Conservation (phyloP, 2,329 filamentous ascomycete species). For the Cladosporium sp. region DNA sequence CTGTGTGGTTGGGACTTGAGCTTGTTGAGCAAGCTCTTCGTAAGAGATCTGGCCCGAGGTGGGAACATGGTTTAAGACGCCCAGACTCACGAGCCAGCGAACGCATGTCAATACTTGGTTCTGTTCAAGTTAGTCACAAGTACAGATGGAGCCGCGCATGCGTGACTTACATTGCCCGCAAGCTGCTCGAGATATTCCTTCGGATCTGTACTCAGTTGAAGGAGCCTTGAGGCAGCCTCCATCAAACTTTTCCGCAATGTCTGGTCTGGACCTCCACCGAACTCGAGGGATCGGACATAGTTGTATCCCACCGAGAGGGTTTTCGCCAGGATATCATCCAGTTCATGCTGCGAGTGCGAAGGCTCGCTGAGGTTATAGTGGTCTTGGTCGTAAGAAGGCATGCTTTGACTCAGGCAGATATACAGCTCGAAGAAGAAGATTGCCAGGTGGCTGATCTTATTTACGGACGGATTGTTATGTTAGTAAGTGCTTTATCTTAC, state of each 20-base stretch:
- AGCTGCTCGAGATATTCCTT: slow-evolving; percentile 26
- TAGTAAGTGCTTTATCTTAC: too few relatives aligned
- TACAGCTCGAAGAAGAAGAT: too few relatives aligned
- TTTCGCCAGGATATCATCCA: not conserved
- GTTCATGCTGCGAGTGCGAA: not conserved
- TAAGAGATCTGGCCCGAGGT: not conserved
- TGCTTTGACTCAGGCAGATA: too few relatives aligned
- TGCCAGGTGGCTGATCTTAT: too few relatives aligned
- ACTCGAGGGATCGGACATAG: not conserved
- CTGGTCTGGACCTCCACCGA: not conserved
- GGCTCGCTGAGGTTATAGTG: not conserved
- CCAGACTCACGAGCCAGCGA: not conserved
- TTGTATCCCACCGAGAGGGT: not conserved
- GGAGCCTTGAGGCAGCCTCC: slow-evolving; percentile 23
- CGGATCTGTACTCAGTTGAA: slow-evolving; percentile 24
- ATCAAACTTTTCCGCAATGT: slow-evolving; percentile 10
- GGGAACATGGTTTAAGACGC: not conserved
- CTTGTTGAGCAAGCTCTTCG: not conserved
- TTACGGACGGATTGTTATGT: too few relatives aligned
- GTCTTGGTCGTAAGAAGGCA: too few relatives aligned
- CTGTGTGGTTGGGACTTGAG: not conserved
- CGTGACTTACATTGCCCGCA: slow-evolving; percentile 20
- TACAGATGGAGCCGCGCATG: not conserved
- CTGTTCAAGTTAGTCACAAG: not conserved
- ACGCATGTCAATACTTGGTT: not conserved